Base-by-base conservation (phyloP, 2,329 filamentous ascomycete genomes). In the Pyrenophora teres region DNA sequence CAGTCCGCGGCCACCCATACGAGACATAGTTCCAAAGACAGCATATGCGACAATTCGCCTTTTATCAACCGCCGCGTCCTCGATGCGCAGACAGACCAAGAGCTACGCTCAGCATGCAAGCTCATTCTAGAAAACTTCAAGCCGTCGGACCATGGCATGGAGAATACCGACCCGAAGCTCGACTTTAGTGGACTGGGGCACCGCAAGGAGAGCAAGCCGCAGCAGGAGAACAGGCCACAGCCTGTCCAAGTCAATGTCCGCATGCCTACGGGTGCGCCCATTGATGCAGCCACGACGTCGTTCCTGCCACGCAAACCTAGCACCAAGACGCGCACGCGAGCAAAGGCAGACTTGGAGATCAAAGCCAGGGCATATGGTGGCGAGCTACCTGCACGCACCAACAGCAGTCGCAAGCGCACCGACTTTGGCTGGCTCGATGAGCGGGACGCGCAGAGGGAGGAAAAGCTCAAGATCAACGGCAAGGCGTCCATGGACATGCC, bases 101-200 rank as follows among this genome's bases (percentile, higher is more conserved):
- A 80, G 54, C 65, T 81, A 43, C 76, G 77, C 52, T 60, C 68
- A 38, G 76, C 78, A 48, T 81, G 78, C 63, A 72, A 74, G 18
- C 72, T 73, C 45, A 73, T 81, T 46, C 65, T 79, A 46, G 63
- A 72, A 37, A 69, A 74, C 63, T 72, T 71, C 65, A 74, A 74
- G 59, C 70, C 71, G 6, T 74, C 72, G 35, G 72, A 72, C 46
- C 65, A 72, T 63, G 68, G 64, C 54, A 64, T 74, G 56, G 63
- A 64, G 23, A 65, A 72, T 50, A 65, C 66, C 1, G 69, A 77
- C 51, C 71, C 69, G 7, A 71, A 67, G 54, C 62, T 72, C 16
- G 72, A 73, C 52, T 72, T 72, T 57, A 57, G 65, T 21, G 65
- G 56, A 15, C 55, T 69, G 36, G 56, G 62, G 40, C 55, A 59